Base-by-base conservation (phyloP, 164 flowering plant species). In the Magnolia kwangsiensis region DNA sequence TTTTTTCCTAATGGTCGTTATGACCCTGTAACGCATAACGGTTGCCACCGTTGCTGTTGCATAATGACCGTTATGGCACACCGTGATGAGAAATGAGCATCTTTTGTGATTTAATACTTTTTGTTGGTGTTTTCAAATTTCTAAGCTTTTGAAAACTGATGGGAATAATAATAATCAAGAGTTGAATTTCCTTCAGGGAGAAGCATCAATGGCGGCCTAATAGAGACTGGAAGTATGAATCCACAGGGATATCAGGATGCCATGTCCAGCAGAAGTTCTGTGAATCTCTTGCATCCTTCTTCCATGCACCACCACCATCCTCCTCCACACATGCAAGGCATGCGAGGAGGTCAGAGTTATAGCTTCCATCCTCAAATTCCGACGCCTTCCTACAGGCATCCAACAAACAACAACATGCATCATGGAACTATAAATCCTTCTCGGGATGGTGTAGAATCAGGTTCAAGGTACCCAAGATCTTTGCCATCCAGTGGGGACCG, bases 401-500 rank as follows among this genome's bases (percentile, higher is more conserved):
- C 87, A 8, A 10, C 78, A 50, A 50, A 83, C 21, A 68, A 6
- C 29, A 24, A 82, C 8, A 66, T 84, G 61, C 75, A 75, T 68
- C 80, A 79, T 72, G 77, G 81, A 69, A 74, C 24, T 58, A 69
- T 80, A 65, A 77, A 80, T 79, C 77, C 83, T 67, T 72, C 86
- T 49, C 87, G 81, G 31, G 83, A 82, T 75, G 78, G 75, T 82
- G 74, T 65, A 11, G 90, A 87, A 80, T 21, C 82, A 21, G 85
- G 80, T 21, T 79, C 77, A 31, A 81, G 90, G 82, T 81, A 83
- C 83, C 72, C 80, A 8, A 81, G 87, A 67, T 74, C 89, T 71
- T 68, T 79, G 49, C 88, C 82, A 59, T 82, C 86, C 51, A 81
- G 84, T 77, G 92, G 92, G 63, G 69, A 85, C 24, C 79, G 90